Base-by-base conservation (phyloP, 345 rosid species). In the Limnanthes douglasii region DNA sequence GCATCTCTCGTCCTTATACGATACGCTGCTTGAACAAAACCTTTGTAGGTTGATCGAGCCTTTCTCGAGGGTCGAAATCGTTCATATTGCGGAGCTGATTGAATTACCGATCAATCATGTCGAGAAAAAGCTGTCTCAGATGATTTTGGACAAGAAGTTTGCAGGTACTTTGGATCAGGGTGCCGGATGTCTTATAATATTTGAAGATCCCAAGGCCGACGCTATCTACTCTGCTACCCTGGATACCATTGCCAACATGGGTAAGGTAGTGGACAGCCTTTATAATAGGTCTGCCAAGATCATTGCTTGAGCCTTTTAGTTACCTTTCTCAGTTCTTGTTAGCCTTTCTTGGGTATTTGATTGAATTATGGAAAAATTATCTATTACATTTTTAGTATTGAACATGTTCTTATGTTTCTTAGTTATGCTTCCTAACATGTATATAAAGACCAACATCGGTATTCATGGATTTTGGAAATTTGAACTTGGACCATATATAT, bases 251-350 rank as follows among this genome's bases (percentile, higher is more conserved):
- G 50, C 72, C 43, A 72, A 72, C 45, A 63, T 76, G 22, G 70
- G 86, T 34, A 69, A 61, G 75, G 81, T 76, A 1, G 86, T 76
- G 22, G 86, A 76, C 58, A 76, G 86, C 59, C 70, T 76, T 29
- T 76, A 62, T 43, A 75, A 55, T 40, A 66, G 86, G 59, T 72
- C 81, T 39, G 86, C 86, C 27, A 72, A 72, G 50, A 76, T 69
- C 33, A 69, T 72, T 77, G 68, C 72, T 3, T 69, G 43, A 56
- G 35, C 4, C 2, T 4, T 12, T 6, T 6, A 10, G 5, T 29
- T 11, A 8, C 27, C 27, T 8, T 4, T 23, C 8, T 23, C n/a
- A n/a, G n/a, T n/a, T n/a, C n/a, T n/a, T n/a, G n/a, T n/a, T n/a
- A n/a, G n/a, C n/a, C n/a, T n/a, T n/a, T n/a, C n/a, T n/a, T n/a